These are phyloP conservation scores for Pythium volutum DNA, from an alignment of 352 stramenopile genomes.

Conservation along the genomic window DNA sequence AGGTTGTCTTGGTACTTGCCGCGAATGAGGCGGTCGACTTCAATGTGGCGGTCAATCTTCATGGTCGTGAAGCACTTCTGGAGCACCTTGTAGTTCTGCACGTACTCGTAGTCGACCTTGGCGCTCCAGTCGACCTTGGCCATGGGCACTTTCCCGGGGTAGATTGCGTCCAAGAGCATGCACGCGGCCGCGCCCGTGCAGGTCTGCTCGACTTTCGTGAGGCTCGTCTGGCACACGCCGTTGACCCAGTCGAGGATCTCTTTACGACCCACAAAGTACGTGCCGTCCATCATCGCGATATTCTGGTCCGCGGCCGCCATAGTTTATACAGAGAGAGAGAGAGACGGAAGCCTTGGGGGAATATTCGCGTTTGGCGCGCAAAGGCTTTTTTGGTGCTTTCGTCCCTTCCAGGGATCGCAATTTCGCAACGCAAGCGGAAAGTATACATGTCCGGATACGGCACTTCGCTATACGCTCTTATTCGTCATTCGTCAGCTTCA, in stretches of 20 bases:
- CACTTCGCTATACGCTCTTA: neutral
- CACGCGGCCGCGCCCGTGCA: conserved; percentile 95
- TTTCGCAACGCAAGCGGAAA: neutral
- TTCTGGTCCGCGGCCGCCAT: conserved; percentile 83
- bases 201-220: conserved; percentile 98
- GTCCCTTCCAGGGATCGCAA: conserved; percentile 13
- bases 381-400: neutral
- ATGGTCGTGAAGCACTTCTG: conserved; percentile 96
- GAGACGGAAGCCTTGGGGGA: neutral
- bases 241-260: conserved; percentile 99
- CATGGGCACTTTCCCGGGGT: conserved; percentile 95
- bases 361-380: conserved; percentile 1
- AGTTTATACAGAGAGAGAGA: conserved; percentile 2
- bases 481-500: too few relatives aligned
- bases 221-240: conserved; percentile 89
- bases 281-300: conserved; percentile 96
- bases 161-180: conserved; percentile 96
- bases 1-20: conserved; percentile 99
- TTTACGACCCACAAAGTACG: conserved; percentile 96
- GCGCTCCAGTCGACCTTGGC: conserved; percentile 97
- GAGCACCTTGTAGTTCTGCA: conserved; percentile 99
- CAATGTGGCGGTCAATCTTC: conserved; percentile 95
- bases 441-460: conserved; percentile 1
- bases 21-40: conserved; percentile 97
- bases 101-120: conserved; percentile 97